A percentile compares a stretch with the other conserved stretches of the same genome.
These are phyloP conservation scores for Eucommia ulmoides DNA, from an alignment of 257 asterid species.

Conservation along the genomic window DNA sequence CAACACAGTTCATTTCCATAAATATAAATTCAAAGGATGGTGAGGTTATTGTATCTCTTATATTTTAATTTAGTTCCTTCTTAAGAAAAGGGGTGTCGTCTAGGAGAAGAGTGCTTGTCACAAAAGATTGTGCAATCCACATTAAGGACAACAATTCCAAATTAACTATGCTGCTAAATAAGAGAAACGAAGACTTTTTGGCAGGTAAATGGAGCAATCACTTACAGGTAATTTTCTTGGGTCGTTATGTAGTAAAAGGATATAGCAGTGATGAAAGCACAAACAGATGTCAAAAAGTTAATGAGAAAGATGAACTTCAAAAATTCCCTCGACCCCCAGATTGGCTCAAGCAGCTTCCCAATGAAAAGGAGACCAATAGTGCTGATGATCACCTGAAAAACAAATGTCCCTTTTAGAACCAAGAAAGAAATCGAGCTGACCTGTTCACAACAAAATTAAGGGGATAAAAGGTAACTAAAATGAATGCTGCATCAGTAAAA, in stretches of 20 bases:
- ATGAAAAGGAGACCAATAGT: constrained; percentile 65
- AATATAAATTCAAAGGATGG: too few species aligned
- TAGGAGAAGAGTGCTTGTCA: too few species aligned
- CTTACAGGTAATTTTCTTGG: constrained; percentile 79
- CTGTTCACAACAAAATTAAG: constrained; percentile 8
- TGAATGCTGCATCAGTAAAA: background rate
- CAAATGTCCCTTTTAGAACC: background rate
- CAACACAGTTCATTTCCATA: too few species aligned
- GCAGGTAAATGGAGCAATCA: too few species aligned
- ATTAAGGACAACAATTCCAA: too few species aligned
- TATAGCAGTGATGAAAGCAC: constrained; percentile 69
- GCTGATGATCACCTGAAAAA: constrained; percentile 61
- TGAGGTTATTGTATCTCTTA: too few species aligned
- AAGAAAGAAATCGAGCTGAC: too few species aligned
- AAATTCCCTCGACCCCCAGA: constrained; percentile 90
- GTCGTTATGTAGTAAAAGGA: constrained; percentile 61
- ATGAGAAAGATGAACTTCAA: constrained; percentile 74
- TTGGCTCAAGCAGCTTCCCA: constrained; percentile 88
- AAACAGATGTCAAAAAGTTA: constrained; percentile 67
- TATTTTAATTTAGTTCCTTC: too few species aligned
- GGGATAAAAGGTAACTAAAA: background rate
- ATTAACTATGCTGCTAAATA: too few species aligned
- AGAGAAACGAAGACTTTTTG: too few species aligned
- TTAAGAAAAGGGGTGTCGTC: too few species aligned
- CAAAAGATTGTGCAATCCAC: too few species aligned